Evolutionary conservation across 768 basidiomycete species (phyloP).

Genomic region (Amyloporia xantha): DNA sequence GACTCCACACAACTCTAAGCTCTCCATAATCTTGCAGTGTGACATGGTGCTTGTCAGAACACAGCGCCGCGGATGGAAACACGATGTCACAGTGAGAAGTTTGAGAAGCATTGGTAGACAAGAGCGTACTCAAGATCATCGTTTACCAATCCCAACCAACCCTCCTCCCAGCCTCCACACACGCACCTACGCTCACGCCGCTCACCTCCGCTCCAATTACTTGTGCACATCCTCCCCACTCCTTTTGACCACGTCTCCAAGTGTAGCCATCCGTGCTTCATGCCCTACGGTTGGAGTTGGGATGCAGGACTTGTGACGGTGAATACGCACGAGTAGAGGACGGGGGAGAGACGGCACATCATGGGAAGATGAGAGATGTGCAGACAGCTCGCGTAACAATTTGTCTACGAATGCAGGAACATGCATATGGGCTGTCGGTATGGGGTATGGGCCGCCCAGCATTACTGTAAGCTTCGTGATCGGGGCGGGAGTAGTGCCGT

Average conservation of each 20-base stretch:
- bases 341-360: slow-evolving; percentile 32
- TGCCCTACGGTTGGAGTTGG: slow-evolving; percentile 76
- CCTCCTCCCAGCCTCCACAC: slow-evolving; percentile 65
- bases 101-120: no score
- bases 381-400: slow-evolving; percentile 21
- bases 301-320: slow-evolving; percentile 62
- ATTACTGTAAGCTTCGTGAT: slow-evolving; percentile 85
- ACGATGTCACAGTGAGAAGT: no score
- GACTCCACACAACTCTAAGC: no score
- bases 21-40: no score
- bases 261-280: slow-evolving; percentile 54
- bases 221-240: slow-evolving; percentile 44
- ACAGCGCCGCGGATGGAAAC: no score
- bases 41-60: no score
- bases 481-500: slow-evolving; percentile 18
- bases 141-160: slow-evolving; percentile 24
- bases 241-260: slow-evolving; percentile 37
- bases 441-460: slow-evolving; percentile 72
- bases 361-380: no score
- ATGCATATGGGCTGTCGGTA: slow-evolving; percentile 36
- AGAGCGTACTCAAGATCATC: no score
- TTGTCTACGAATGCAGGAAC: slow-evolving; percentile 21
- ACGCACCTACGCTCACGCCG: slow-evolving; percentile 85
- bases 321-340: slow-evolving; percentile 48
- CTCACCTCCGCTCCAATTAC: slow-evolving; percentile 81